These are phyloP conservation scores for Xylariaceae sp. DNA, from an alignment of 2,329 filamentous ascomycete genomes.

Conservation along the genomic window DNA sequence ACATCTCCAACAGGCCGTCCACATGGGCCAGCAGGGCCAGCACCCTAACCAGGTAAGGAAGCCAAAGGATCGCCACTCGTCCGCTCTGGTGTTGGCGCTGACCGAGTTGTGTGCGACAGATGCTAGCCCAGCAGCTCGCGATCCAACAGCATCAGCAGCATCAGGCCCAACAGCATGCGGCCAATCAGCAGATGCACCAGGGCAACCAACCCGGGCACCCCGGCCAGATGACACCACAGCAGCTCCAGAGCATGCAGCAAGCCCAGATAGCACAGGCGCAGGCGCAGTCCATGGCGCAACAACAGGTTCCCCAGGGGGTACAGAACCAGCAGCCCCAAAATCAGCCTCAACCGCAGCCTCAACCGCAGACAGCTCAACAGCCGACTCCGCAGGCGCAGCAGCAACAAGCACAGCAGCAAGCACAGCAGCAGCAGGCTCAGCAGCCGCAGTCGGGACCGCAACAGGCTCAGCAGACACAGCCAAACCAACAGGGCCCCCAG, in stretches of 20 bases:
- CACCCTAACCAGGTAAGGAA: constrained; percentile 20
- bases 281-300: constrained; percentile 30
- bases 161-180: constrained; percentile 32
- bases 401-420: constrained; percentile 16
- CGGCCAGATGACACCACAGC: constrained; percentile 32
- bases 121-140: constrained; percentile 23
- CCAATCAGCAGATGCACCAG: constrained; percentile 34
- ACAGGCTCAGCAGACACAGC: constrained; percentile 14
- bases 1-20: constrained; percentile 33
- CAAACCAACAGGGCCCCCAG: constrained; percentile 11
- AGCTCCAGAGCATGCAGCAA: constrained; percentile 32
- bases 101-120: no score
- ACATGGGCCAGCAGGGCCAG: constrained; percentile 24
- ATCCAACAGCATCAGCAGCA: constrained; percentile 30
- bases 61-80: no score
- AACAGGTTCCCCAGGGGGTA: constrained; percentile 28
- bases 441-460: constrained; percentile 24
- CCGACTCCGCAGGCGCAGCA: constrained; percentile 10
- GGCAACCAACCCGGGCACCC: constrained; percentile 26
- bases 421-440: constrained; percentile 26
- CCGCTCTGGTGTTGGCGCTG: no score
- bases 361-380: constrained; percentile 5
- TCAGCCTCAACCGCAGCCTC: constrained; percentile 4
- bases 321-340: constrained; percentile 32
- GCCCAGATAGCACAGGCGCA: constrained; percentile 28